Base-by-base conservation (phyloP, 257 asterid species). In the Plectranthus barbatus region DNA sequence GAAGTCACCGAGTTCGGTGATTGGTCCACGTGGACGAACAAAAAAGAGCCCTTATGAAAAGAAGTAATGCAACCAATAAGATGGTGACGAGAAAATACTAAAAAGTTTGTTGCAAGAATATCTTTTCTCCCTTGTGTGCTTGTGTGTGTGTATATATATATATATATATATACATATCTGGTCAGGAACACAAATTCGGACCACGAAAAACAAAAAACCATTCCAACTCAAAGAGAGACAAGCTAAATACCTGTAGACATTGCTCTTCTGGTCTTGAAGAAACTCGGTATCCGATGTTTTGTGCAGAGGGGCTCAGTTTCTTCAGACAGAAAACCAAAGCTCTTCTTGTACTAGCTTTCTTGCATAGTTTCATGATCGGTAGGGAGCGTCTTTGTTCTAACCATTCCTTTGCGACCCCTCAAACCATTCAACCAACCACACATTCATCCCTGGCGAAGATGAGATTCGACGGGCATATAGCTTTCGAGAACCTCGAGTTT, bases 401-500 rank as follows among this genome's bases (percentile, higher is more conserved):
- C 70, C 63, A 77, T 60, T 68, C 84, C 40, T 71, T 66, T 54
- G 71, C 71, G 44, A 62, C 62, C 60, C 76, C 77, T 56, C 80
- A 61, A 51, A 41, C 66, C 10, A 26, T 55, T 13, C 71, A 66
- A 58, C 47, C 81, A 23, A 66, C 64, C 62, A 44, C 47, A 39
- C 75, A 42, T 39, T 72, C 90, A 29, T 74, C 82, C 26, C 64
- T 87, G 1, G 63, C 60, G 12, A 69, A 60, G 50, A 68, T 84
- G 48, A 71, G 5, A 0, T 81, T 85, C 9, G 88, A 86, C 14
- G 98, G 98, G 7, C 58, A 72, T 33, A 47, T 88, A 49, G 71
- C 76, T 58, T 88, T 83, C 54, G 56, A 72, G 4, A 76, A 80
- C 60, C 7, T 71, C 1, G 81, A 79, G 45, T 73, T 70, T 39